A percentile compares a stretch with the other conserved stretches of the same genome.
Evolutionary conservation across 495 filamentous ascomycete genomes (phyloP).

Genomic region (Collariella sp.): DNA sequence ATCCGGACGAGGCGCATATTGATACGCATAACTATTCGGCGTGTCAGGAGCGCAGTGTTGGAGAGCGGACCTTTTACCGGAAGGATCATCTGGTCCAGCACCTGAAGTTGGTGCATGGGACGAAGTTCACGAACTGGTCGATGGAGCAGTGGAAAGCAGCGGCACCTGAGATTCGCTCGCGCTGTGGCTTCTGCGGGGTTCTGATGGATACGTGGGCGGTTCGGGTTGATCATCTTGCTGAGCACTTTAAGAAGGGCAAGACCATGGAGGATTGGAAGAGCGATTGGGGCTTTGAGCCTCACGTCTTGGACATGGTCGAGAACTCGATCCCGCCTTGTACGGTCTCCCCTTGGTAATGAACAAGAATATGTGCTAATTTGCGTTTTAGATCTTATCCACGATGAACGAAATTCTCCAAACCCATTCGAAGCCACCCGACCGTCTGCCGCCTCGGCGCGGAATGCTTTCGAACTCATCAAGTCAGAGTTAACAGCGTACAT

Average conservation of each 20-base stretch:
- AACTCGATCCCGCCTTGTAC: conserved; percentile 59
- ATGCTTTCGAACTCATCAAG: conserved; percentile 47
- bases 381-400: conserved; percentile 44
- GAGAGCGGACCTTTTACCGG: conserved; percentile 67
- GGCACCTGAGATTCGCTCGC: conserved; percentile 51
- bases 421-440: conserved; percentile 37
- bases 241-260: conserved; percentile 58
- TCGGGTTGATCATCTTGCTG: conserved; percentile 55
- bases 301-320: conserved; percentile 50
- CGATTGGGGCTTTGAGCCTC: conserved; percentile 60
- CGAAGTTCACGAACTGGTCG: conserved; percentile 48
- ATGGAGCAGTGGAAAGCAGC: conserved; percentile 64
- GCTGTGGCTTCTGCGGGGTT: conserved; percentile 62
- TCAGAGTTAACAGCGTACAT: conserved; percentile 39
- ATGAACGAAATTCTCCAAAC: conserved; percentile 43
- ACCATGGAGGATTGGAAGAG: conserved; percentile 65
- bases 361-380: conserved; percentile 4
- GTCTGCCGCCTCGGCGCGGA: conserved; percentile 27
- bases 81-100: conserved; percentile 83
- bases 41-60: conserved; percentile 55
- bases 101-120: conserved; percentile 65
- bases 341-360: conserved; percentile 17
- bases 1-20: conserved; percentile 53
- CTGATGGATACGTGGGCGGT: conserved; percentile 53
- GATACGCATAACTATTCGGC: conserved; percentile 63